A percentile compares a stretch with the other conserved stretches of the same genome.
These are phyloP conservation scores for Populus simonii DNA, from an alignment of 345 rosid genomes.

Conservation along the genomic window DNA sequence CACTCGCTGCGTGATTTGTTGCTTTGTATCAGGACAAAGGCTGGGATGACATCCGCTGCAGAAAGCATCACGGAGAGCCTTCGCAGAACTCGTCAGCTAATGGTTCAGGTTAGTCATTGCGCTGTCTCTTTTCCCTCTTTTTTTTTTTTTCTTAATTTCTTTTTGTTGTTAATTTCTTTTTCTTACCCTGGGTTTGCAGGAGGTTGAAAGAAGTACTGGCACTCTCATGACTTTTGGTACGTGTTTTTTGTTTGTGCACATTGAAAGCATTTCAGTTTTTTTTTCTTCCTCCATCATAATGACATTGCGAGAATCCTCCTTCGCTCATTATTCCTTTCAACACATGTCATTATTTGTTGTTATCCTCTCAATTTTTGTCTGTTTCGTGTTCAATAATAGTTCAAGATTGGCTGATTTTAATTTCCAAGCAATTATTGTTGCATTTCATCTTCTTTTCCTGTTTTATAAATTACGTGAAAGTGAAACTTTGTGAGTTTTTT, in stretches of 20 bases:
- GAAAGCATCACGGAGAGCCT: slow-evolving; percentile 98
- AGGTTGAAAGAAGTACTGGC: slow-evolving; percentile 85
- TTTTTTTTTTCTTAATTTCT: neutral
- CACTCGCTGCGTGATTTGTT: neutral
- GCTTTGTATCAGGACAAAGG: slow-evolving; percentile 59
- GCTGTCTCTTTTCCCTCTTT: neutral
- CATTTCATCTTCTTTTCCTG: too few relatives aligned
- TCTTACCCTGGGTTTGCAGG: slow-evolving; percentile 41
- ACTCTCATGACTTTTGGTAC: slow-evolving; percentile 78
- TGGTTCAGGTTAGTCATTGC: slow-evolving; percentile 74
- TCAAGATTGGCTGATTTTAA: too few relatives aligned
- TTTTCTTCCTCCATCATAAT: neutral
- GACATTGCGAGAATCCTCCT: neutral
- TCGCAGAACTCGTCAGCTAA: slow-evolving; percentile 82
- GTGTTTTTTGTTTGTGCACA: slow-evolving; percentile 24
- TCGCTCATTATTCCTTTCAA: neutral
- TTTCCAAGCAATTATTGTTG: too few relatives aligned
- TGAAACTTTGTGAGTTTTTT: too few relatives aligned
- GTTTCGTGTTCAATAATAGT: too few relatives aligned
- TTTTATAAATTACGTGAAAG: too few relatives aligned
- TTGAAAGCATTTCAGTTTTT: neutral
- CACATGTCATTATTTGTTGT: neutral
- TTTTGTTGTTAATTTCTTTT: neutral
- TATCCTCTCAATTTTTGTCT: neutral
- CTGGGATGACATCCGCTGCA: slow-evolving; percentile 93